Base-by-base conservation (phyloP, 164 flowering plant genomes). In the Tetrastigma voinierianum region DNA sequence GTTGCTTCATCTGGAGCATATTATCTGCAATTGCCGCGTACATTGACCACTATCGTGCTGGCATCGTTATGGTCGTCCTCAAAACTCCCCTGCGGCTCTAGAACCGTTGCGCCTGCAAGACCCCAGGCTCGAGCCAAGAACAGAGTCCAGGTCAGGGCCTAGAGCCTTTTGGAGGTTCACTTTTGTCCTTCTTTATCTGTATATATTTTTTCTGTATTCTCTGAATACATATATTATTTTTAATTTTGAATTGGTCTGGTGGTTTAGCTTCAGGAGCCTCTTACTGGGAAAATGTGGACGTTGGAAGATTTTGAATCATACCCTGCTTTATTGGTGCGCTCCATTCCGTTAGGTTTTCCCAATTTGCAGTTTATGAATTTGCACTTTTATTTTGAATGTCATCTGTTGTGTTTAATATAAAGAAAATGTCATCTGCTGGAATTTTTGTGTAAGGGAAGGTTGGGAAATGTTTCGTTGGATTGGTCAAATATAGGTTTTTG, bases 251-350 rank as follows among this genome's bases (percentile, higher is more conserved):
- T 51, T 55, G 44, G 45, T 60, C 19, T 46, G 19, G 57, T 46
- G 43, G 10, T 74, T 67, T 68, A 91, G 96, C 84, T 91, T 25
- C 72, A 82, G 46, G 97, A 91, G 84, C 97, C 98, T 48, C 89
- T 91, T n/a, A 88, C 98, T 45, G 96, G 97, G 64, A 91, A 85
- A 71, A 67, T 74, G 14, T 94, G 97, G 97, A 82, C 66, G 14
- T 74, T 91, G 73, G 91, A 86, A 15, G 96, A 90, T 69, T 94
- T 91, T 72, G 93, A 94, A 74, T 64, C 86, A 10, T 71, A 86
- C 73, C 96, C 95, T 54, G 93, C 95, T 67, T 80, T 94, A 59
- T 79, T 94, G 89, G 98, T 92, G 76, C 78, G 18, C 19, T 53
- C 40, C 40, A 32, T 32, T 32, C 40, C 40, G 3, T 32, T 7